A percentile compares a stretch with the other conserved stretches of the same genome.
Evolutionary conservation across 202 grass and related monocot genomes (phyloP).

Genomic region (Setaria viridis): DNA sequence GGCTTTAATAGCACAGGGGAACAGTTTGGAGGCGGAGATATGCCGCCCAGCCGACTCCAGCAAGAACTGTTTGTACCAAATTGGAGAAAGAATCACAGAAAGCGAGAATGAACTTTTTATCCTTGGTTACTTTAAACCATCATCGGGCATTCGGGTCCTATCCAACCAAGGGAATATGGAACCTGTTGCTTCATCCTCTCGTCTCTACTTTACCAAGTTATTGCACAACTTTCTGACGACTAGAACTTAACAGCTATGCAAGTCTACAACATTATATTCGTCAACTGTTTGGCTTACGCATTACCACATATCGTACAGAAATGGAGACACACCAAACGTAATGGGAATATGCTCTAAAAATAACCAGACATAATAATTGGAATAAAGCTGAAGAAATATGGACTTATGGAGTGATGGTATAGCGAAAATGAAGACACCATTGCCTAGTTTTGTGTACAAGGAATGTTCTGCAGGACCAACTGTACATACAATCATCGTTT

Average conservation of each 20-base stretch:
- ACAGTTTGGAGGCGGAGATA: slow-evolving; percentile 9
- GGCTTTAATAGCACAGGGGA: slow-evolving; percentile 18
- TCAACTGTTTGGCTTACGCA: slow-evolving; percentile 2
- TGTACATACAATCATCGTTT: slow-evolving; percentile 34
- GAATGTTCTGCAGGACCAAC: slow-evolving; percentile 18
- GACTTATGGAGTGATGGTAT: neutral
- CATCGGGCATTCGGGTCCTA: neutral
- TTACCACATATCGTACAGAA: neutral
- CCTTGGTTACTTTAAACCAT: slow-evolving; percentile 16
- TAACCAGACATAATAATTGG: neutral
- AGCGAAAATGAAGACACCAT: slow-evolving; percentile 7
- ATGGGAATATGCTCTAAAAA: neutral
- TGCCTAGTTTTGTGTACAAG: slow-evolving; percentile 41
- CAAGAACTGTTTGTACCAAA: slow-evolving; percentile 7
- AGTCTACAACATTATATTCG: slow-evolving; percentile 20
- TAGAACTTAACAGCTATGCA: neutral
- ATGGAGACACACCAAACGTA: neutral
- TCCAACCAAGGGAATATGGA: slow-evolving; percentile 31
- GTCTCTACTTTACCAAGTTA: neutral
- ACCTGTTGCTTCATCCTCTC: slow-evolving; percentile 38
- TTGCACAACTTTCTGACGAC: neutral
- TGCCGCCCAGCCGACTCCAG: neutral
- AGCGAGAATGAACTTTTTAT: slow-evolving; percentile 45
- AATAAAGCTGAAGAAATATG: neutral
- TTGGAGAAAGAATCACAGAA: slow-evolving; percentile 50